phyloP scores from a whole-genome alignment of 1,139 yeast species.

The Scheffersomyces lignicola region DNA sequence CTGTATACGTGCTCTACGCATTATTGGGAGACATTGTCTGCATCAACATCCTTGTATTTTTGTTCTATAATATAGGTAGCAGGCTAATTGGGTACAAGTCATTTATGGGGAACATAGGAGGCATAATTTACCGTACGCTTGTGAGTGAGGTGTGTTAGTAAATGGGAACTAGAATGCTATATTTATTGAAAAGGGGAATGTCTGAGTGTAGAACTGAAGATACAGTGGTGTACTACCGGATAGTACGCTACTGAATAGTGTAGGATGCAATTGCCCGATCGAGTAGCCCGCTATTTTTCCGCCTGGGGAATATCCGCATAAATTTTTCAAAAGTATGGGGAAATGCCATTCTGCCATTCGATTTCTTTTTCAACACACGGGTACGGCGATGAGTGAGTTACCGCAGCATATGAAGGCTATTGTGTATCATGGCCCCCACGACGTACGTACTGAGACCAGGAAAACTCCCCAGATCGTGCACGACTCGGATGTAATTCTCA shows the following conservation, averaged over 20 bases:
- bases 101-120: constrained; percentile 9
- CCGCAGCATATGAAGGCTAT: constrained; percentile 52
- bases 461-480: constrained; percentile 43
- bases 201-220: too few species aligned
- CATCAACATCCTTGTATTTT: constrained; percentile 22
- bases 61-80: constrained; percentile 11
- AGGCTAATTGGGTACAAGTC: constrained; percentile 10
- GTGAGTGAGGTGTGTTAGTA: constrained; percentile 5
- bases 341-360: background rate
- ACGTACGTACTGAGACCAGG: constrained; percentile 42
- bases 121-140: constrained; percentile 9
- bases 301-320: background rate
- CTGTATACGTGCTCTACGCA: constrained; percentile 27
- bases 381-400: background rate
- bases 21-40: constrained; percentile 31
- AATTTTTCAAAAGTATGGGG: background rate
- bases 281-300: too few species aligned
- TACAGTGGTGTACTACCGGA: too few species aligned
- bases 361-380: too few species aligned
- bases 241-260: too few species aligned
- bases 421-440: constrained; percentile 51
- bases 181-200: too few species aligned
- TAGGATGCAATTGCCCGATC: too few species aligned
- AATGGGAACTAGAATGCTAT: too few species aligned
- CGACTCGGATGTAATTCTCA: constrained; percentile 51